Conservation (phyloP, 768 basidiomycete species). For the Nevesoporus exiguus region DNA sequence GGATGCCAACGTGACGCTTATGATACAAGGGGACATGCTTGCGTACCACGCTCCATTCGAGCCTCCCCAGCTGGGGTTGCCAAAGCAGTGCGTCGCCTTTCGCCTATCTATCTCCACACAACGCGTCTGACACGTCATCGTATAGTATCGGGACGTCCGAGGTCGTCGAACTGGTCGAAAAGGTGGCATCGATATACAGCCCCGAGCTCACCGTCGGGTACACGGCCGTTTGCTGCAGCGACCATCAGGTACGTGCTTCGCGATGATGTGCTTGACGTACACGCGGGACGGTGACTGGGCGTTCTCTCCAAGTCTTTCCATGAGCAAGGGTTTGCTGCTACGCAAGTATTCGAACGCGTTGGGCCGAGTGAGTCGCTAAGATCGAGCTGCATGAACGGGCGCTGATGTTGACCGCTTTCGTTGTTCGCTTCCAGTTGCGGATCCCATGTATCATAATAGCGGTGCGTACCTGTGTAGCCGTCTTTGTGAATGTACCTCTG, state of each 20-base stretch:
- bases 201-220: conserved; percentile 72
- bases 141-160: conserved; percentile 74
- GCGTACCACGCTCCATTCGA: conserved; percentile 79
- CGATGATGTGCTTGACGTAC: background rate
- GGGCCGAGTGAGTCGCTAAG: conserved; percentile 51
- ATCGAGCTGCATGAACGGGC: background rate
- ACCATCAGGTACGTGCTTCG: conserved; percentile 62
- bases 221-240: conserved; percentile 84
- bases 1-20: conserved; percentile 68
- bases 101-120: background rate
- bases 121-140: background rate
- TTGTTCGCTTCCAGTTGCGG: conserved; percentile 51
- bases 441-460: conserved; percentile 88
- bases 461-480: conserved; percentile 37
- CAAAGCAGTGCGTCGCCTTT: conserved; percentile 49
- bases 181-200: conserved; percentile 75
- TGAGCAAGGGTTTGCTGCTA: conserved; percentile 79
- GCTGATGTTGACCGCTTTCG: background rate
- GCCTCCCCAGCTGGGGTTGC: conserved; percentile 80
- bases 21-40: conserved; percentile 93
- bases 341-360: conserved; percentile 84
- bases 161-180: conserved; percentile 70
- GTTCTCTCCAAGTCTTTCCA: conserved; percentile 59
- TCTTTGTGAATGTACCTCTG: background rate
- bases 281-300: background rate